Evolutionary conservation across 2,329 filamentous ascomycete genomes (phyloP).

Genomic region (Trichophyton benhamiae): DNA sequence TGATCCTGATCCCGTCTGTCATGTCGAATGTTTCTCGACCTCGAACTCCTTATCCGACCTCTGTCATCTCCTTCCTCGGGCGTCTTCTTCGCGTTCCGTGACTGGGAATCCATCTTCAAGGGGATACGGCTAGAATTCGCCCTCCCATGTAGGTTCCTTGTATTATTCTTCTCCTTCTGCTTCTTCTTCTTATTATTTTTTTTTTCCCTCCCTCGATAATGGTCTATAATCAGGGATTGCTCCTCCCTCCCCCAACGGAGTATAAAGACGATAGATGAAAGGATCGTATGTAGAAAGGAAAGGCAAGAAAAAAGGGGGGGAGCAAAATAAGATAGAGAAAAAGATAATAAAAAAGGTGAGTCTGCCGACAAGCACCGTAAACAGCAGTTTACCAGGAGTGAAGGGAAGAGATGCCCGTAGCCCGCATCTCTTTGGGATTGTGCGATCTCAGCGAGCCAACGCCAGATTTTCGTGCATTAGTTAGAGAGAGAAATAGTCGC

Average conservation of each 20-base stretch:
- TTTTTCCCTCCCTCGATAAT: background rate
- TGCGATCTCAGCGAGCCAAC: background rate
- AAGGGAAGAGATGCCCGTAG: background rate
- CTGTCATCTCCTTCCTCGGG: conserved; percentile 11
- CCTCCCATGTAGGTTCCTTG: background rate
- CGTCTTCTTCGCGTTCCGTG: conserved; percentile 1
- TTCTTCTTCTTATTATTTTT: background rate
- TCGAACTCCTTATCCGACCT: conserved; percentile 3
- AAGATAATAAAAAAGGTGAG: background rate
- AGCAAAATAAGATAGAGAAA: background rate
- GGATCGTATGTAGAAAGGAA: background rate
- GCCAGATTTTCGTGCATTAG: background rate
- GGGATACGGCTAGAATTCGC: background rate
- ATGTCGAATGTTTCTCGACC: background rate
- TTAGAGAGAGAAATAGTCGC: background rate
- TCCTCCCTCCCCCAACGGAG: background rate
- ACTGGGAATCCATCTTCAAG: conserved; percentile 9
- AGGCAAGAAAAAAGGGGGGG: background rate
- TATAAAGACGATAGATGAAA: background rate
- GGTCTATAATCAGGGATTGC: background rate
- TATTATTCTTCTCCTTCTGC: background rate
- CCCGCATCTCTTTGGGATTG: conserved; percentile 1
- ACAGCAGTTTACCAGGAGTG: background rate
- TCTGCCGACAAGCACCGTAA: background rate
- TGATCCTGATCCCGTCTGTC: background rate